Base-by-base conservation (phyloP, 2,329 filamentous ascomycete genomes). In the Fusarium tricinctum region DNA sequence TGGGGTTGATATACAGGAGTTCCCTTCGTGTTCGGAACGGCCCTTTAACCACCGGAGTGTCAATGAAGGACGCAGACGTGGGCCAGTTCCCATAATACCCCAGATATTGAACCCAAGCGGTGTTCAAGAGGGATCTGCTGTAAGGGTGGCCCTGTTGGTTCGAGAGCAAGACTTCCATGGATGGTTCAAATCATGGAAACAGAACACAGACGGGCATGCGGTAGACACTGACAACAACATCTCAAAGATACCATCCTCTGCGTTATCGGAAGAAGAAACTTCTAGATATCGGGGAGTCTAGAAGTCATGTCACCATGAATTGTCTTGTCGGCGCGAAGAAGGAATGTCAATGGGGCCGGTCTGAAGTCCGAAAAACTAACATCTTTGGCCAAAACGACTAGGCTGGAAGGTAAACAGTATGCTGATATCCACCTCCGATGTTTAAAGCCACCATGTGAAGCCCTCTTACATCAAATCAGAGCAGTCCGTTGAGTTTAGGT, bases 1-100 rank as follows among this genome's bases (percentile, higher is more conserved):
- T 58, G 67, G 63, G 52, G 67, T 40, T 58, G 39, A 50, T 49
- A 45, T 53, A 32, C 44, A 68, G 32, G 66, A 64, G 56, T 67
- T 69, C 50, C 46, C 43, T 38, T 46, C 20, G 58, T 23, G 45
- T 6, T 65, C 58, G 67, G 68, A 58, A 57, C 63, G 55, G 60
- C 38, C 67, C 58, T 65, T 39, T 44, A 65, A 68, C 58, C 55
- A 49, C 63, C 42, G 45, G 44, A 47, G 46, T 63, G 12, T 26
- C 30, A 15, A 52, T 23, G 32, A 47, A 48, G 40, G 45, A 63
- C 23, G 33, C 28, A 47, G 52, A 28, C 43, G 20, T 42, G 43
- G 49, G 30, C 17, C 30, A 35, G 42, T 55, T 46, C 14, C 23
- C 15, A 50, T 23, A 26, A 28, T 63, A 69, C 51, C 54, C 53